These are phyloP conservation scores for Stagonosporopsis chrysanthemi DNA, from an alignment of 2,329 filamentous ascomycete species.

Conservation along the genomic window DNA sequence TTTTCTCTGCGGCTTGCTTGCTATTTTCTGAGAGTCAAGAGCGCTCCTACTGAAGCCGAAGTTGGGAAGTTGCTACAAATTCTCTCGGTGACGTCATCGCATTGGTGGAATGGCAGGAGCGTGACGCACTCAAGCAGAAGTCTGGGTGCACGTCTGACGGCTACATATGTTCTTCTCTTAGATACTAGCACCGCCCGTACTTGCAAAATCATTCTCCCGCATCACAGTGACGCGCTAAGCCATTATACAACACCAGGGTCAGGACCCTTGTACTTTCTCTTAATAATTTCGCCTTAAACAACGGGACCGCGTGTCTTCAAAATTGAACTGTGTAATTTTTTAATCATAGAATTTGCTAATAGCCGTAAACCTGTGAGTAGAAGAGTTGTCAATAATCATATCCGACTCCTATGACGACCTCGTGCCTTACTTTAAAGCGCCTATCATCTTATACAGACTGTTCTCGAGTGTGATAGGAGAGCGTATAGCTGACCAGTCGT, in stretches of 20 bases:
- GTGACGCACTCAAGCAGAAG: too few species aligned
- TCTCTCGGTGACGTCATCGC: neutral
- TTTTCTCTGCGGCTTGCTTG: neutral
- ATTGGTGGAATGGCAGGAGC: neutral
- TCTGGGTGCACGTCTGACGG: too few species aligned
- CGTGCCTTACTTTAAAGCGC: slow-evolving; percentile 24
- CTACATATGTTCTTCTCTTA: too few species aligned
- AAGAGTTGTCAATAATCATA: neutral
- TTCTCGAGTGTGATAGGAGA: slow-evolving; percentile 43
- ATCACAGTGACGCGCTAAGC: too few species aligned
- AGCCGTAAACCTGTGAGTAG: neutral
- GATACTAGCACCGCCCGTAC: too few species aligned
- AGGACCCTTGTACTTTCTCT: too few species aligned
- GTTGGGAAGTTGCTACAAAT: neutral
- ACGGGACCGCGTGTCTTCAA: too few species aligned
- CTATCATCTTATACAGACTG: slow-evolving; percentile 44
- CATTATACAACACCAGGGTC: too few species aligned
- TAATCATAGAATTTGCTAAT: neutral
- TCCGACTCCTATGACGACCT: neutral
- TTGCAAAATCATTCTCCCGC: too few species aligned
- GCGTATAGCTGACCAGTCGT: slow-evolving; percentile 38
- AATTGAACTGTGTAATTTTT: too few species aligned
- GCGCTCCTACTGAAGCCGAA: neutral
- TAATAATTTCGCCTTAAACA: too few species aligned
- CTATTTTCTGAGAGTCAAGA: neutral